Conservation (phyloP, 1,139 yeast genomes). For the Debaryomycetaceae sp. region DNA sequence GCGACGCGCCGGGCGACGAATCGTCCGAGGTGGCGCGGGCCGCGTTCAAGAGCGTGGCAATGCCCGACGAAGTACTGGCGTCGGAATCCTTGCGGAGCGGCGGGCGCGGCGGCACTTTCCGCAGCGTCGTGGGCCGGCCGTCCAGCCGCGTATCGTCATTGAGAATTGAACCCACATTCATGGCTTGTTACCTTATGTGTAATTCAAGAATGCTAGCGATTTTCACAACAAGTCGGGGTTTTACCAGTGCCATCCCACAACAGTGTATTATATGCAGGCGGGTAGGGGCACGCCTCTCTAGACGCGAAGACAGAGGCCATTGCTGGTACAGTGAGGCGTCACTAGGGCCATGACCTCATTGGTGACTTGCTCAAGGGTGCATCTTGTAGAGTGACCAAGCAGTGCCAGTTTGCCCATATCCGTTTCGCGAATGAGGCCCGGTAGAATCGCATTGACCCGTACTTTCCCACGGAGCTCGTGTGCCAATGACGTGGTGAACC, state of each 20-base stretch:
- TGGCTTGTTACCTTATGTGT: too few species aligned
- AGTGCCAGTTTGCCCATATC: constrained; percentile 47
- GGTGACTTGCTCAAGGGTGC: constrained; percentile 15
- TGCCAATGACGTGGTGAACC: constrained; percentile 56
- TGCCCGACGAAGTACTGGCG: neutral
- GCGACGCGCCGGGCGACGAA: too few species aligned
- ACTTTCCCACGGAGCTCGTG: constrained; percentile 45
- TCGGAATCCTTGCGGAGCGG: neutral
- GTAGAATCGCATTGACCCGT: constrained; percentile 56
- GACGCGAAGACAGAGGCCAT: neutral
- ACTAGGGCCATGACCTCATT: too few species aligned
- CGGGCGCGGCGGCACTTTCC: neutral
- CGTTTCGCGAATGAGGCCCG: constrained; percentile 65
- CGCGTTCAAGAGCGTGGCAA: neutral
- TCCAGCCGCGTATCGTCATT: neutral
- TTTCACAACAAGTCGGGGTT: too few species aligned
- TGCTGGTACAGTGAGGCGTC: too few species aligned
- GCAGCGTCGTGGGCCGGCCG: neutral
- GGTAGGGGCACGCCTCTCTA: neutral
- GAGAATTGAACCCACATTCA: constrained; percentile 40
- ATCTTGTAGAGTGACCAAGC: constrained; percentile 9
- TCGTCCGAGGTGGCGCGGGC: neutral
- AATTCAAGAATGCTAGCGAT: too few species aligned
- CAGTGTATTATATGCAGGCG: neutral
- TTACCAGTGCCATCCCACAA: too few species aligned